Evolutionary conservation across 2,329 filamentous ascomycete genomes (phyloP).

Genomic region (Monilinia laxa): DNA sequence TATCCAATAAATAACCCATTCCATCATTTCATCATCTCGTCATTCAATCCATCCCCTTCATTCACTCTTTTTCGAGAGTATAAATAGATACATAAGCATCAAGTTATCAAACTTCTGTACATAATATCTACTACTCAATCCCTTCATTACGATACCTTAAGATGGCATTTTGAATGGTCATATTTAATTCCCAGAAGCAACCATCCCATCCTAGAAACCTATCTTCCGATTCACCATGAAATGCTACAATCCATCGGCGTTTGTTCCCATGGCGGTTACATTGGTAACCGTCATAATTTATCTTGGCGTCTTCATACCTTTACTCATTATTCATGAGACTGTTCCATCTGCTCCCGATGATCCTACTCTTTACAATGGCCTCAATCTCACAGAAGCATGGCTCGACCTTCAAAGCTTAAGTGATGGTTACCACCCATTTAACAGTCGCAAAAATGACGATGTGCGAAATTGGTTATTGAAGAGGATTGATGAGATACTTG

Average conservation of each 20-base stretch:
- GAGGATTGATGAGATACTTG: constrained; percentile 69
- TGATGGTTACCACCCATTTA: constrained; percentile 80
- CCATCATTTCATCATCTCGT: neutral
- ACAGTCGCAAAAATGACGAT: constrained; percentile 77
- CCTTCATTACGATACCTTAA: constrained; percentile 1
- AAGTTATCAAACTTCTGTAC: neutral
- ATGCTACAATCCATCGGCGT: constrained; percentile 62
- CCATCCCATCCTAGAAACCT: neutral
- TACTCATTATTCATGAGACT: constrained; percentile 72
- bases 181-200: neutral
- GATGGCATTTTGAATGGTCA: constrained; percentile 11
- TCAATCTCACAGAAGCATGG: constrained; percentile 87
- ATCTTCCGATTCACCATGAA: constrained; percentile 30
- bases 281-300: constrained; percentile 76
- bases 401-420: constrained; percentile 75
- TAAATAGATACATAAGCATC: neutral
- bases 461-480: constrained; percentile 74
- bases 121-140: neutral
- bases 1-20: too few species aligned
- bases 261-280: constrained; percentile 78
- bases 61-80: neutral
- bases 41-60: neutral
- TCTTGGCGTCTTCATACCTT: constrained; percentile 69
- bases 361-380: constrained; percentile 55
- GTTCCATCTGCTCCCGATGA: constrained; percentile 65